Evolutionary conservation across 1,139 yeast species (phyloP).

Genomic region (Taiozyma onychis): DNA sequence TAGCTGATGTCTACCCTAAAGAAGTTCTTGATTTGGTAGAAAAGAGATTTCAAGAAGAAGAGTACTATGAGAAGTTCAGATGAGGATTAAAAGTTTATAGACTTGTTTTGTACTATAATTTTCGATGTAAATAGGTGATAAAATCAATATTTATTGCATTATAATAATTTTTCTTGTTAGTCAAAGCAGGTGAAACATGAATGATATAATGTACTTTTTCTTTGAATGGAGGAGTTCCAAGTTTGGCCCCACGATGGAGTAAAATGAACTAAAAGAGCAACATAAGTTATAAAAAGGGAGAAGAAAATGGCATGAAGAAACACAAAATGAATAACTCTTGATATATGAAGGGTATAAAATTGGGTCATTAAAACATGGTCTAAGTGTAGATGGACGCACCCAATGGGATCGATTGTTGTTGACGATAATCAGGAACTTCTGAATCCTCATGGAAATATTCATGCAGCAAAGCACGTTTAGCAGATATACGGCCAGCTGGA

Average conservation of each 20-base stretch:
- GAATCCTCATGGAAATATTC: constrained; percentile 74
- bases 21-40: constrained; percentile 56
- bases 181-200: not conserved
- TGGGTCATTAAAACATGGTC: not conserved
- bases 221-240: not conserved
- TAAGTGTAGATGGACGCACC: constrained; percentile 25
- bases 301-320: not conserved
- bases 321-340: not conserved
- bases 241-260: not conserved
- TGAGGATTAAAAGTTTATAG: constrained; percentile 17
- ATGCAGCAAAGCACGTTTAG: constrained; percentile 86
- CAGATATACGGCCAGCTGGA: constrained; percentile 91
- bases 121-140: not conserved
- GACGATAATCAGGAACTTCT: constrained; percentile 19
- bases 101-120: not conserved
- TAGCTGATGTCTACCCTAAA: constrained; percentile 58
- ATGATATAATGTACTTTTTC: not conserved
- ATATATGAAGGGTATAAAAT: not conserved
- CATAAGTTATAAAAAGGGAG: not conserved
- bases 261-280: not conserved
- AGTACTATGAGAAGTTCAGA: constrained; percentile 58
- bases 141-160: not conserved
- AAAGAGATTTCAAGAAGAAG: constrained; percentile 67
- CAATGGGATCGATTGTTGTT: constrained; percentile 23
- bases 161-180: not conserved